These are phyloP conservation scores for Podospora conica DNA, from an alignment of 495 filamentous ascomycete genomes.

Conservation along the genomic window DNA sequence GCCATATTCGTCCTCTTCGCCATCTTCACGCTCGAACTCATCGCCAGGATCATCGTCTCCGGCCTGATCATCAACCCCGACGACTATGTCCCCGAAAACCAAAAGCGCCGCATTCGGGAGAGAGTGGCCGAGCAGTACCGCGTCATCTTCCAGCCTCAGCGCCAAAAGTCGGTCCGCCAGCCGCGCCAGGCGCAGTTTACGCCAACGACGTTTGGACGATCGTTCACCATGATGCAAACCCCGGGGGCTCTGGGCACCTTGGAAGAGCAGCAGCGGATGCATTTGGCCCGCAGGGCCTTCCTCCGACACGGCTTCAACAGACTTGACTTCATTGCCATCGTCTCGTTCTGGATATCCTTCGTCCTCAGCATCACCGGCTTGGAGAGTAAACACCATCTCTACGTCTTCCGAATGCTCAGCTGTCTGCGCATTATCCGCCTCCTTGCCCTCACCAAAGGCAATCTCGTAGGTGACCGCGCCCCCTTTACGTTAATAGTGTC, in stretches of 20 bases:
- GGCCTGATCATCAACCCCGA: constrained; percentile 81
- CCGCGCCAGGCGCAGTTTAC: constrained; percentile 33
- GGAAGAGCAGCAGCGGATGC: constrained; percentile 73
- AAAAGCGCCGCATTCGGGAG: constrained; percentile 62
- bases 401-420: constrained; percentile 93
- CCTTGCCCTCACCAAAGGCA: constrained; percentile 84
- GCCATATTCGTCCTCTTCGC: constrained; percentile 76
- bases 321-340: constrained; percentile 90
- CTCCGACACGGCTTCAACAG: constrained; percentile 92
- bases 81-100: constrained; percentile 77
- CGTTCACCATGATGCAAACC: constrained; percentile 72
- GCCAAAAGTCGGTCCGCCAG: constrained; percentile 57
- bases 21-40: constrained; percentile 84
- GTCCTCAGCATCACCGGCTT: constrained; percentile 59
- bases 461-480: constrained; percentile 51
- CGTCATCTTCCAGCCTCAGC: constrained; percentile 70
- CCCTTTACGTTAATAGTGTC: neutral
- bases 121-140: constrained; percentile 69
- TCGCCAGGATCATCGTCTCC: constrained; percentile 79
- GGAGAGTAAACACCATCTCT: constrained; percentile 63
- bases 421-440: constrained; percentile 87
- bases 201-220: constrained; percentile 70
- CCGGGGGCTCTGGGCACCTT: constrained; percentile 45
- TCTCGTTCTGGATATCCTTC: constrained; percentile 92
- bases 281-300: constrained; percentile 86